Conservation (phyloP, 805 yeast genomes). For the Yarrowia osloensis region DNA sequence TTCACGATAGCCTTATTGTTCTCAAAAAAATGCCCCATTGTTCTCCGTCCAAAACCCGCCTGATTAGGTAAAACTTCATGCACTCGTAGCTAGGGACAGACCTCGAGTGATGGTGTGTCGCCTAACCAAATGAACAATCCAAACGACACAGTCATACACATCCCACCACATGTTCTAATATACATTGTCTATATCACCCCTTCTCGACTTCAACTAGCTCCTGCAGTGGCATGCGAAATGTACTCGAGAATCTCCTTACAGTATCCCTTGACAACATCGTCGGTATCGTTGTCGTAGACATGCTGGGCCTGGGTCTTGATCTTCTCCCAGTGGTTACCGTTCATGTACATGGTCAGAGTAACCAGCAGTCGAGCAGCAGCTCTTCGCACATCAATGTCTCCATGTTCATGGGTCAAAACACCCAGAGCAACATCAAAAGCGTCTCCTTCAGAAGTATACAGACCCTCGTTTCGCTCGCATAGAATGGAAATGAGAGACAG, state of each 20-base stretch:
- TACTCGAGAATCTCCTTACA: slow-evolving; percentile 26
- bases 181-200: too few species aligned
- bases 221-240: neutral
- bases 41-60: too few species aligned
- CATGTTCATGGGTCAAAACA: slow-evolving; percentile 48
- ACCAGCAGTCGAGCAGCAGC: slow-evolving; percentile 7
- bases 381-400: slow-evolving; percentile 1
- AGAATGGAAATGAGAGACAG: slow-evolving; percentile 67
- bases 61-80: too few species aligned
- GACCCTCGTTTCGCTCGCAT: slow-evolving; percentile 47
- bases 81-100: too few species aligned
- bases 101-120: too few species aligned
- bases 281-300: slow-evolving; percentile 1
- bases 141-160: too few species aligned
- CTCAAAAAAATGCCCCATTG: too few species aligned
- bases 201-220: too few species aligned
- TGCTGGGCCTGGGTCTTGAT: slow-evolving; percentile 8
- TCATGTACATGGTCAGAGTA: slow-evolving; percentile 11
- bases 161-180: too few species aligned
- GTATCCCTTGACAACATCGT: slow-evolving; percentile 1
- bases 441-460: slow-evolving; percentile 48
- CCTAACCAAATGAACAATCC: too few species aligned
- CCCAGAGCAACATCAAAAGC: slow-evolving; percentile 79
- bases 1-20: too few species aligned
- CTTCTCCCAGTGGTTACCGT: neutral